These are phyloP conservation scores for Sclerotinia trifoliorum DNA, from an alignment of 2,329 filamentous ascomycete genomes.

Conservation along the genomic window DNA sequence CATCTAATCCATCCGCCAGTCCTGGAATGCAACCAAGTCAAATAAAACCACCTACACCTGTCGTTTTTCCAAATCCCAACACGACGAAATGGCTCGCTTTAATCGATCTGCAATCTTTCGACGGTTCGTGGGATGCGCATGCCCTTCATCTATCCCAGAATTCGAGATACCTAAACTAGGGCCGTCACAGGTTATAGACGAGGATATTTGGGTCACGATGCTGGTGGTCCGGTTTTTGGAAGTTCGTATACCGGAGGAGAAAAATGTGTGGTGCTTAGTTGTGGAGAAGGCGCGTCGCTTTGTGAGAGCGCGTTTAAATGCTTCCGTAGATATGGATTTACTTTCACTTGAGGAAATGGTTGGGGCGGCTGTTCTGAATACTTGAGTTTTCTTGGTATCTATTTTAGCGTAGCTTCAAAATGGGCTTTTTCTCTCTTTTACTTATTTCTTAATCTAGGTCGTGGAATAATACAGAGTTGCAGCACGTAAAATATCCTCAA, in stretches of 20 bases:
- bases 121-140: background rate
- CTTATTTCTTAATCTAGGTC: background rate
- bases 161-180: background rate
- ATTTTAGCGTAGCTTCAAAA: background rate
- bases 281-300: background rate
- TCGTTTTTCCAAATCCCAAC: background rate
- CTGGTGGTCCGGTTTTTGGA: slow-evolving; percentile 6
- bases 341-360: slow-evolving; percentile 1
- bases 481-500: background rate
- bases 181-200: background rate
- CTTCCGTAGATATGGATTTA: slow-evolving; percentile 4
- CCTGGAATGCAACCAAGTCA: background rate
- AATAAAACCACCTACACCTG: background rate
- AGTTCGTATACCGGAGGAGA: slow-evolving; percentile 5
- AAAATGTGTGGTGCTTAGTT: background rate
- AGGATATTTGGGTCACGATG: slow-evolving; percentile 1
- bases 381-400: background rate
- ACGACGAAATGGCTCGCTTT: background rate
- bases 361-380: background rate
- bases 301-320: background rate
- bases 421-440: background rate
- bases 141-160: background rate
- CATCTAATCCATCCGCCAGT: background rate
- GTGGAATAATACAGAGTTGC: background rate
- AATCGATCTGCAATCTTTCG: slow-evolving; percentile 7